Evolutionary conservation across 78 protist genomes (phyloP).

Genomic region (Monocercomonoides exilis): DNA sequence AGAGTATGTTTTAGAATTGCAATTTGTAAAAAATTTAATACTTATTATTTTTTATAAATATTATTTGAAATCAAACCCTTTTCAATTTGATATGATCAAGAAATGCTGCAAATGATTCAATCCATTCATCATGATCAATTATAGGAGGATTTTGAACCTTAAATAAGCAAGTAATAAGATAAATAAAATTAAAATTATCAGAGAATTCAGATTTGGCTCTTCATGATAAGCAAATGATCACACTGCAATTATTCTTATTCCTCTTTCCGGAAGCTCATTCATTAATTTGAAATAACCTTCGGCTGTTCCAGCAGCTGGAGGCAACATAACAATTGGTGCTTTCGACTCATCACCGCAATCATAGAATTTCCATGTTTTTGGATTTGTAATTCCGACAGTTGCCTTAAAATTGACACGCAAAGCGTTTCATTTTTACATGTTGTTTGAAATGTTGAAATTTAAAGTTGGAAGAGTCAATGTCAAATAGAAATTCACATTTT

Average conservation of each 20-base stretch:
- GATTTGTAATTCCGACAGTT: background rate
- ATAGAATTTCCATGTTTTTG: constrained; percentile 1
- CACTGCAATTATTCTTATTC: background rate
- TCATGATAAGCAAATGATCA: background rate
- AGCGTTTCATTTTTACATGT: too few relatives aligned
- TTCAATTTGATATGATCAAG: constrained; percentile 18
- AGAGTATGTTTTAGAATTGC: too few relatives aligned
- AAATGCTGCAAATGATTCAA: background rate
- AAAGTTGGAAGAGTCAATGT: too few relatives aligned
- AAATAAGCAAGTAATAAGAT: background rate
- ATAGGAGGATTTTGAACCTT: background rate
- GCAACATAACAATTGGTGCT: background rate
- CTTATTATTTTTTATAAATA: too few relatives aligned
- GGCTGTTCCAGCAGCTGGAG: background rate
- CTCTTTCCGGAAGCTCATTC: background rate
- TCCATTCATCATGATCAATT: background rate
- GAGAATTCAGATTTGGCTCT: too few relatives aligned
- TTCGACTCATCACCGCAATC: constrained; percentile 5
- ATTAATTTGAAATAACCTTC: background rate
- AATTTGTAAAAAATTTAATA: too few relatives aligned
- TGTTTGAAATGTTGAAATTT: too few relatives aligned
- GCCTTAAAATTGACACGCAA: too few relatives aligned
- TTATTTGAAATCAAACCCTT: background rate
- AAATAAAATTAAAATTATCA: background rate
- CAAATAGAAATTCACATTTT: too few relatives aligned